Conservation (phyloP, 495 filamentous ascomycete species). For the Ramalina intermedia region DNA sequence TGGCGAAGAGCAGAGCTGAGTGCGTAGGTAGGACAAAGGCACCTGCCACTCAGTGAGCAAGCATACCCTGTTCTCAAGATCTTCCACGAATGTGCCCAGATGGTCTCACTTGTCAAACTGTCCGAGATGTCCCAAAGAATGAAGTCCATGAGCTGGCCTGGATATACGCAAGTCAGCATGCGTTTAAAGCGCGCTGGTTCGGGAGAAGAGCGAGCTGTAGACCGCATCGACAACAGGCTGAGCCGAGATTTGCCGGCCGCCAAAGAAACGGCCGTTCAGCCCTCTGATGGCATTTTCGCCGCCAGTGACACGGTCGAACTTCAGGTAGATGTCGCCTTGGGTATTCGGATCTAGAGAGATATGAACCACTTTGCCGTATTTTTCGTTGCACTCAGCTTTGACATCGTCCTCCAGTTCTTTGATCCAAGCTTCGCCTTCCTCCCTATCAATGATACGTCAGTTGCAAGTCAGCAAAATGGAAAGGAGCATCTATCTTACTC, state of each 20-base stretch:
- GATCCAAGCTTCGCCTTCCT: conserved; percentile 76
- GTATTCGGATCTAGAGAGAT: conserved; percentile 89
- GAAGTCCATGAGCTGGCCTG: not conserved
- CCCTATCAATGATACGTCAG: conserved; percentile 44
- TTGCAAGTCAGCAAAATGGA: not conserved
- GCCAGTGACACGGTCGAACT: conserved; percentile 87
- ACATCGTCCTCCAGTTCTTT: conserved; percentile 94
- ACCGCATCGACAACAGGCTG: conserved; percentile 94
- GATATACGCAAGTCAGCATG: conserved; percentile 2
- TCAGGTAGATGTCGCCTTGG: conserved; percentile 92
- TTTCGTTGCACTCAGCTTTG: conserved; percentile 78
- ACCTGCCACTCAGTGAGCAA: not conserved
- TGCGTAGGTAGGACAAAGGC: too few relatives aligned
- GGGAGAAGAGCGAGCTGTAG: conserved; percentile 92
- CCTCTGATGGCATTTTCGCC: conserved; percentile 97
- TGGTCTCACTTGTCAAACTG: conserved; percentile 17
- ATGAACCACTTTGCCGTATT: conserved; percentile 97
- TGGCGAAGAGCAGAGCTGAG: too few relatives aligned
- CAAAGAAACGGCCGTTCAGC: conserved; percentile 92
- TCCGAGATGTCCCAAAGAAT: not conserved
- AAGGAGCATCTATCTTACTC: conserved; percentile 57
- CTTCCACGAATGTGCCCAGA: not conserved
- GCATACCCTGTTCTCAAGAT: not conserved
- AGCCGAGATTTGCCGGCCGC: conserved; percentile 75
- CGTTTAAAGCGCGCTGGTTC: conserved; percentile 52